Conservation (phyloP, 2,329 filamentous ascomycete species). For the Trichoderma sp. region DNA sequence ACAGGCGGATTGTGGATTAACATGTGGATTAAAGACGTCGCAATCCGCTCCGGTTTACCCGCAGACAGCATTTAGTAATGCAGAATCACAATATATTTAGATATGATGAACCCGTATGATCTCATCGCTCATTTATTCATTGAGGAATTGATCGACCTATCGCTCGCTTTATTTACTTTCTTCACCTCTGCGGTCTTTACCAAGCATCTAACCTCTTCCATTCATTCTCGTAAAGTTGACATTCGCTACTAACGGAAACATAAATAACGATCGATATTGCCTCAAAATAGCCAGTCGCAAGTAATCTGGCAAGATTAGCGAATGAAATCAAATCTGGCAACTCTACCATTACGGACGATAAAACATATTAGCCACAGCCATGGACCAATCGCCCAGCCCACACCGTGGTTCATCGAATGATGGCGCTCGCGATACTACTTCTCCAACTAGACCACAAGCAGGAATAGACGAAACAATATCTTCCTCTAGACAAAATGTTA, state of each 20-base stretch:
- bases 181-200: background rate
- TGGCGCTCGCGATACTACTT: background rate
- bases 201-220: background rate
- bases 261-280: background rate
- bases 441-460: background rate
- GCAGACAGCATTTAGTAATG: background rate
- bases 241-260: background rate
- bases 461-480: background rate
- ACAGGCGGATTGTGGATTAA: background rate
- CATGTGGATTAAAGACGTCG: background rate
- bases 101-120: background rate
- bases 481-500: background rate
- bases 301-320: background rate
- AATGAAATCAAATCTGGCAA: background rate
- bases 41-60: background rate
- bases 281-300: background rate
- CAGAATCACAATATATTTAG: background rate
- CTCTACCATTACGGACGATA: background rate
- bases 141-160: background rate
- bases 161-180: background rate
- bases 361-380: background rate
- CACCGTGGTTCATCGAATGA: background rate
- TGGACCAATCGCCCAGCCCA: background rate
- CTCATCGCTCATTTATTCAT: background rate
- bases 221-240: background rate